These are phyloP conservation scores for Puccinia novopanici DNA, from an alignment of 1,284 basidiomycete species.

Conservation along the genomic window DNA sequence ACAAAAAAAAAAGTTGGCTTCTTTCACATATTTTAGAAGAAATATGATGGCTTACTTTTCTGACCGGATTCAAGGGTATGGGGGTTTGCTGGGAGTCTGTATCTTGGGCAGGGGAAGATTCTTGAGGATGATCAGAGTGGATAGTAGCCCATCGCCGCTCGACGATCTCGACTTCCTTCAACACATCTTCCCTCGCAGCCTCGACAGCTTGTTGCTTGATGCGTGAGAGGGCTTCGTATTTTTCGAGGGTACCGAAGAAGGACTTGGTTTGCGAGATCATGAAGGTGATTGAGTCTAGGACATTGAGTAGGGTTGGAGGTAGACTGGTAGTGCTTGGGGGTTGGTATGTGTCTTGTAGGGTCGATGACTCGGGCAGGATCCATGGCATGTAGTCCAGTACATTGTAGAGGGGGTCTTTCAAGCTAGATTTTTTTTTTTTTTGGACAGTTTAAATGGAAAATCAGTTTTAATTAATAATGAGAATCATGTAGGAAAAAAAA, in stretches of 20 bases:
- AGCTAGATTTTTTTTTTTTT: too few species aligned
- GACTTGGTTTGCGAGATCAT: constrained; percentile 42
- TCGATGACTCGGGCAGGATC: constrained; percentile 24
- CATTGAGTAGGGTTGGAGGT: constrained; percentile 29
- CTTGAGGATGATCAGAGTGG: background rate
- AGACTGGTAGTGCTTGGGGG: constrained; percentile 4
- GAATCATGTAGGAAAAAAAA: too few species aligned
- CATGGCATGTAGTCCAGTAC: constrained; percentile 47
- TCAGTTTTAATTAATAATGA: too few species aligned
- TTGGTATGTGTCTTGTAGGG: background rate
- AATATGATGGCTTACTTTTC: constrained; percentile 37
- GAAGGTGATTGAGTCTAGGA: constrained; percentile 45
- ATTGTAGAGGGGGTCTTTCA: constrained; percentile 30
- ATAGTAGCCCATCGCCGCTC: constrained; percentile 8
- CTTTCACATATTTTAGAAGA: background rate
- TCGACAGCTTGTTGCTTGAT: constrained; percentile 13
- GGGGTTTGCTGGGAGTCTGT: background rate
- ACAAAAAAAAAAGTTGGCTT: too few species aligned
- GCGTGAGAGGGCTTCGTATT: constrained; percentile 12
- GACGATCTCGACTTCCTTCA: constrained; percentile 30
- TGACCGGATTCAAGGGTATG: constrained; percentile 33
- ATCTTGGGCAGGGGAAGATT: background rate
- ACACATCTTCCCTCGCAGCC: constrained; percentile 16
- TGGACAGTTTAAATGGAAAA: too few species aligned
- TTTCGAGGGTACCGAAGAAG: constrained; percentile 41